These are phyloP conservation scores for Cytospora mali DNA, from an alignment of 2,329 filamentous ascomycete genomes.

Conservation along the genomic window DNA sequence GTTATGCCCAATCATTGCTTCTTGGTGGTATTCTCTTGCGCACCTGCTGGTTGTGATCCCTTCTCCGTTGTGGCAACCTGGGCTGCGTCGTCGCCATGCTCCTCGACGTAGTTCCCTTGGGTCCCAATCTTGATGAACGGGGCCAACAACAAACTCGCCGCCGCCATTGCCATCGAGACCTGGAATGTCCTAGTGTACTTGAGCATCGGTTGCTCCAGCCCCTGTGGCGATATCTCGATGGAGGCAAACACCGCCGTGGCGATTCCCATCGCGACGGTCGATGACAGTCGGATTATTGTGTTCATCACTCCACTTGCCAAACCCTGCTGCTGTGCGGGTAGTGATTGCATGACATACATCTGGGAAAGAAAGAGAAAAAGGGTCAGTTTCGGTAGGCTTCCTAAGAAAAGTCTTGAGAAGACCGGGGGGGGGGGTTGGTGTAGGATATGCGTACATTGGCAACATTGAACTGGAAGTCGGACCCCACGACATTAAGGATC, in stretches of 20 bases:
- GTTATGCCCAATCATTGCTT: not conserved
- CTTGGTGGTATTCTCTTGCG: not conserved
- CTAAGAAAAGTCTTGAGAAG: not conserved
- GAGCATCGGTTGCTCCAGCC: constrained; percentile 45
- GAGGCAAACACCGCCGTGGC: constrained; percentile 63
- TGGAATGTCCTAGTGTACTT: constrained; percentile 57
- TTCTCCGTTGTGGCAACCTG: not conserved
- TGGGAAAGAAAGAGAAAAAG: constrained; percentile 34
- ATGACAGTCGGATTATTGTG: constrained; percentile 62
- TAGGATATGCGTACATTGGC: constrained; percentile 60
- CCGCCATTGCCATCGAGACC: constrained; percentile 49
- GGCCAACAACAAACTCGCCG: constrained; percentile 48
- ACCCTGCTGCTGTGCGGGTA: constrained; percentile 64
- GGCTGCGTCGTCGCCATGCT: not conserved
- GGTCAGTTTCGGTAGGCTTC: constrained; percentile 20
- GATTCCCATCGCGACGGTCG: constrained; percentile 62
- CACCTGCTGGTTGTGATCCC: not conserved
- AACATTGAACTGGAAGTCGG: constrained; percentile 72
- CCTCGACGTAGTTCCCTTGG: constrained; percentile 49
- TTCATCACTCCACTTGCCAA: constrained; percentile 71
- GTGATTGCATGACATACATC: constrained; percentile 71
- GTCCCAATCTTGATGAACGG: constrained; percentile 57
- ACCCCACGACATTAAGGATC: constrained; percentile 63
- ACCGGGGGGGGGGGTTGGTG: not conserved
- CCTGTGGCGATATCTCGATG: constrained; percentile 40